Evolutionary conservation across 371 early-diverging fungal species (phyloP), one percentile per base, ranked within the genome.

Genomic region (Rhizopus microsporus): DNA sequence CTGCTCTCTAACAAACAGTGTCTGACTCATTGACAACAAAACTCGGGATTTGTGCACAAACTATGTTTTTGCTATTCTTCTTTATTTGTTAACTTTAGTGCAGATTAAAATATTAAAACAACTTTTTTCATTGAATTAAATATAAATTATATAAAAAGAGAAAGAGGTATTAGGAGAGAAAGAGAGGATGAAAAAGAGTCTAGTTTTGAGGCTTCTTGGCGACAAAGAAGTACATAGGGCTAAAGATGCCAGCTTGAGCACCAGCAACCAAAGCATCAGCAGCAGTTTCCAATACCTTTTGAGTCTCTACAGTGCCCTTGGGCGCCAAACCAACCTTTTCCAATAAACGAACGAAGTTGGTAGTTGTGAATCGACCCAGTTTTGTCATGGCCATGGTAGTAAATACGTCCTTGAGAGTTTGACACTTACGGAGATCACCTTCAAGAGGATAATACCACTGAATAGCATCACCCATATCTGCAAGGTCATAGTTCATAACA

Each of bases 181-280:
- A 23, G 23, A 23, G 9, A 52, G 23, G 5, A 6, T 12, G 12
- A 43, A 1, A 23, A 17, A 12, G 45, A n/a, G 16, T 54, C 44
- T 35, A 51, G 23, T 57, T 30, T 39, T 64, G 47, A 23, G 96
- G 96, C 78, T 96, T 96, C 62, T 88, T 83, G 51, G 89, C 95
- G 54, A 92, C 88, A 68, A 94, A 91, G 77, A 90, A 87, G 81
- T 88, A 94, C 95, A 95, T 95, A 63, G 96, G 96, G 13, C 95
- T 94, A 60, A 94, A 94, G 52, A 96, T 72, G 51, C 86, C 81
- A 58, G 82, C 57, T 62, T 79, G 77, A 23, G 88, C 95, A 56
- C 92, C 94, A 43, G 74, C 82, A 35, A 92, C 88, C 15, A 95
- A 74, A 57, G 84, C 78, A 77, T 91, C 91, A 8, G 91, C 89